Percentiles rank a stretch among this genome's conserved stretches.
Conservation (phyloP, 257 asterid species). For the Salvia hispanica region DNA sequence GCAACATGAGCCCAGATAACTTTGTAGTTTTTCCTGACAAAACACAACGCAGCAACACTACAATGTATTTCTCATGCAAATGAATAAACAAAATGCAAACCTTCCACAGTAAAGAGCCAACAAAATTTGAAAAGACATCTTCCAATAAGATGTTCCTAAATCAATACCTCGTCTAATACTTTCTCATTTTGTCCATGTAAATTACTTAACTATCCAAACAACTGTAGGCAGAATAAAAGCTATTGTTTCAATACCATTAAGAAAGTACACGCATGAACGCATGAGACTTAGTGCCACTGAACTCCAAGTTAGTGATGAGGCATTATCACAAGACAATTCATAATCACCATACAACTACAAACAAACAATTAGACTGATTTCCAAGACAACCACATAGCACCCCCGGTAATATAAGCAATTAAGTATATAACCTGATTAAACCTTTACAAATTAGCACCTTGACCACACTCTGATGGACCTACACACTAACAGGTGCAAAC, state of each 20-base stretch:
- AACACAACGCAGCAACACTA: not conserved
- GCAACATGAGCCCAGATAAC: not conserved
- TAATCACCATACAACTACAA: conserved; percentile 13
- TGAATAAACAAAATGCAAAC: not conserved
- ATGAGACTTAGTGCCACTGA: conserved; percentile 2
- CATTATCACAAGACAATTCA: not conserved
- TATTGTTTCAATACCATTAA: conserved; percentile 7
- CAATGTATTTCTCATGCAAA: conserved; percentile 14
- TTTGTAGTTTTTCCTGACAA: too few relatives aligned
- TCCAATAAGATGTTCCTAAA: conserved; percentile 7
- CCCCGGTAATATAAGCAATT: not conserved
- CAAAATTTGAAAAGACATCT: conserved; percentile 9
- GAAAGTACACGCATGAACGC: not conserved
- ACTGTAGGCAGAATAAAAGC: not conserved
- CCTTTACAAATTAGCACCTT: conserved; percentile 10
- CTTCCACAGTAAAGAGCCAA: not conserved
- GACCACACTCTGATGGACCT: not conserved
- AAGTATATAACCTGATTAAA: not conserved
- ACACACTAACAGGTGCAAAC: not conserved
- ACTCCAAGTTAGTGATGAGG: conserved; percentile 9
- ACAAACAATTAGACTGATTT: not conserved
- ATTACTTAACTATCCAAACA: not conserved
- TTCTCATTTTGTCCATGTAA: conserved; percentile 2
- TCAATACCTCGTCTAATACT: conserved; percentile 6
- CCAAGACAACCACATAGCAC: not conserved